A percentile compares a stretch with the other conserved stretches of the same genome.
These are phyloP conservation scores for Apiospora marii DNA, from an alignment of 2,329 filamentous ascomycete genomes.

Conservation along the genomic window DNA sequence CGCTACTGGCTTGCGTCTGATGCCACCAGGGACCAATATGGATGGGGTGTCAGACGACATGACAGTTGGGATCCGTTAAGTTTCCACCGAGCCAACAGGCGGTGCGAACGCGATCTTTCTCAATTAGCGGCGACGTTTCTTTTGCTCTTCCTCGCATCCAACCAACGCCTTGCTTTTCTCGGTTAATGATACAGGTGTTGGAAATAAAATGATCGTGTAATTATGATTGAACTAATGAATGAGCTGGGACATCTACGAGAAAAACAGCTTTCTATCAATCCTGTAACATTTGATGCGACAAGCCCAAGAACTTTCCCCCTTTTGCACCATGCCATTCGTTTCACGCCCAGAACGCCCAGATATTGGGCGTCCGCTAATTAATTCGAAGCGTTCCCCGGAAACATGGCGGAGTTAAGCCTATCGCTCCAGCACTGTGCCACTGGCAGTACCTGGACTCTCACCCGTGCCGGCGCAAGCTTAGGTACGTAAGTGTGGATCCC, in stretches of 20 bases:
- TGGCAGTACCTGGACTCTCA: background rate
- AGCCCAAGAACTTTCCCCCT: conserved; percentile 3
- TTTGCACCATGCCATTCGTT: conserved; percentile 10
- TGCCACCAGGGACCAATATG: background rate
- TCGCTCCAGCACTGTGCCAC: background rate
- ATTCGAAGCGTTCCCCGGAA: conserved; percentile 7
- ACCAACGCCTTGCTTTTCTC: background rate
- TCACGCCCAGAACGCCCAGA: conserved; percentile 5
- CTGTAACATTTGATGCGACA: conserved; percentile 16
- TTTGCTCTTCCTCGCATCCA: background rate
- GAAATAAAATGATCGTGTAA: background rate
- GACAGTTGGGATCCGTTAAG: background rate
- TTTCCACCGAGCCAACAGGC: background rate
- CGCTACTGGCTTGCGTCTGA: conserved; percentile 10
- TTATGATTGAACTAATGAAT: background rate
- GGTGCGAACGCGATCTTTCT: background rate
- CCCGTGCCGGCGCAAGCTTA: background rate
- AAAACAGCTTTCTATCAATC: background rate
- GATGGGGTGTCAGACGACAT: conserved; percentile 16
- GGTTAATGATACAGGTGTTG: background rate
- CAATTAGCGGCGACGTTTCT: background rate
- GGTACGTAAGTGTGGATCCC: conserved; percentile 13
- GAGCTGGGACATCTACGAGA: background rate
- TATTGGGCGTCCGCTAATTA: background rate
- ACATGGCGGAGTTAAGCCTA: conserved; percentile 1